Evolutionary conservation across 2,329 filamentous ascomycete species (phyloP), one percentile per base, ranked within the genome.

Genomic region (Cercospora sojina): DNA sequence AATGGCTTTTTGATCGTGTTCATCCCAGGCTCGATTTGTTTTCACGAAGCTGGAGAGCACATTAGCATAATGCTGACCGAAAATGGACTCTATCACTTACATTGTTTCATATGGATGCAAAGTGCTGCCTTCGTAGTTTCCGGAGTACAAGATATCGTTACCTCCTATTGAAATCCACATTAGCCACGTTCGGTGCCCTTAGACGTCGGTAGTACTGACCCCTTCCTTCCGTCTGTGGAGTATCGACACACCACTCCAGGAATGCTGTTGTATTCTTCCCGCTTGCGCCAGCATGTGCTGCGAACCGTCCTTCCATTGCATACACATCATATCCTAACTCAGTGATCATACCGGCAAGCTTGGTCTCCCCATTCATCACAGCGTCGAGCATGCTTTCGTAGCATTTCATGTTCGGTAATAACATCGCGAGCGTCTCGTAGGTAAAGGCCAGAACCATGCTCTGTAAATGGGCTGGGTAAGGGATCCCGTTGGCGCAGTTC

Each of bases 81-180:
- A n/a, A 7, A 29, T 10, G 25, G 6, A 25, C 5, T 3, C 2
- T 3, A 3, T 3, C 13, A 67, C 68, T 67, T 27, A 70, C 68
- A 70, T 69, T 1, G 68, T 70, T 38, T 70, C 68, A n/a, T 66
- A 70, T 12, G 67, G 66, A 38, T 65, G 64, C 13, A 69, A 27
- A 4, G 62, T 64, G 32, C 55, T 64, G 9, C 65, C 67, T 18
- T 64, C 62, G 16, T 69, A 67, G 7, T 31, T 47, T n/a, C 65
- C 67, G 2, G 62, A 51, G 5, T 59, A 41, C n/a, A 67, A 12
- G 7, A 69, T 31, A 66, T 69, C 67, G 20, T 67, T 20, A 6
- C 51, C 60, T 16, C 32, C 49, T 63, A 13, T 7, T 3, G 10
- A 7, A 53, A 10, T n/a, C 0, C 13, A 38, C 18, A 7, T 35